Conservation (phyloP, 331 rosid genomes). For the Acacia concinna region DNA sequence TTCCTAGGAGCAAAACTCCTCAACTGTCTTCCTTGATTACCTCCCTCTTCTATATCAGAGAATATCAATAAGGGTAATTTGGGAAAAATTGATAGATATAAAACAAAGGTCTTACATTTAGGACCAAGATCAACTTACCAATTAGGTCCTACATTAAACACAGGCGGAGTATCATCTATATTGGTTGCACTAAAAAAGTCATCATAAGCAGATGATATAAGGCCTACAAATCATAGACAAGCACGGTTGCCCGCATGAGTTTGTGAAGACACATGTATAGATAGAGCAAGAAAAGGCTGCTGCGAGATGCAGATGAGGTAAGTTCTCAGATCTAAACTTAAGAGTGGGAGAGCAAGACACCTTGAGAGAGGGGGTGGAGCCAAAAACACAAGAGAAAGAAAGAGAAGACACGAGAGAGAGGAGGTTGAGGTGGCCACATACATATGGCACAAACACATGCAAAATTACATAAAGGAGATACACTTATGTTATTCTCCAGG, state of each 20-base stretch:
- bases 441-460: background rate
- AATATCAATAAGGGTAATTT: too few relatives aligned
- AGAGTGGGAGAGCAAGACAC: background rate
- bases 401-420: background rate
- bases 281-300: background rate
- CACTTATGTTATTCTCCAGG: background rate
- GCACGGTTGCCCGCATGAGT: background rate
- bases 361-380: background rate
- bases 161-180: background rate
- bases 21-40: too few relatives aligned
- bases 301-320: background rate
- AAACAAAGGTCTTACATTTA: too few relatives aligned
- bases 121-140: too few relatives aligned
- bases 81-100: too few relatives aligned
- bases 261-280: background rate
- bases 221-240: background rate
- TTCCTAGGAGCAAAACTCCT: too few relatives aligned
- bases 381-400: background rate
- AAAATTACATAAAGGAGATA: background rate
- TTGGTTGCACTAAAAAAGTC: background rate
- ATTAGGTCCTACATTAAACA: too few relatives aligned
- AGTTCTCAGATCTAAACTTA: background rate
- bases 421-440: background rate
- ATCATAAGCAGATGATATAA: background rate
- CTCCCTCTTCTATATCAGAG: too few relatives aligned